Evolutionary conservation across 2,329 filamentous ascomycete genomes (phyloP).

Genomic region (Sporothrix brunneoviolacea): DNA sequence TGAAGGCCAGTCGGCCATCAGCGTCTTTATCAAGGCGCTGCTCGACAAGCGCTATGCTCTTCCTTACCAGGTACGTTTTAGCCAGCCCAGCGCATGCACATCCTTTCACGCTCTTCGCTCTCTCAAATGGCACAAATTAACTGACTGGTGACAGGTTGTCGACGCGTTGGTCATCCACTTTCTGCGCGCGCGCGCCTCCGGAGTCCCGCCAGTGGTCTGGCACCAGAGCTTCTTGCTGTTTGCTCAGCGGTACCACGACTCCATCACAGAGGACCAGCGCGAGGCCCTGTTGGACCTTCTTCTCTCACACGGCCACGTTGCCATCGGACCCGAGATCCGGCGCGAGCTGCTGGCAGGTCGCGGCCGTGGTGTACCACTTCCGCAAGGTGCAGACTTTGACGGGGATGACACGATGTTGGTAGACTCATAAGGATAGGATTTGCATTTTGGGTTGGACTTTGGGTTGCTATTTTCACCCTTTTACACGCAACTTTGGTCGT

Average conservation of each 20-base stretch:
- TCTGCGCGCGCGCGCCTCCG: conserved; percentile 33
- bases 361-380: conserved; percentile 68
- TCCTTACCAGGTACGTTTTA: conserved; percentile 72
- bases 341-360: conserved; percentile 82
- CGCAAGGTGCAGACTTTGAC: conserved; percentile 51
- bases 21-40: conserved; percentile 88
- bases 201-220: conserved; percentile 77
- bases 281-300: conserved; percentile 86
- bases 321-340: conserved; percentile 85
- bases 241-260: conserved; percentile 88
- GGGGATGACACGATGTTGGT: conserved; percentile 92
- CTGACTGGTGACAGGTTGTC: conserved; percentile 59
- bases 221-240: conserved; percentile 91
- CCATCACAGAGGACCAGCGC: conserved; percentile 84
- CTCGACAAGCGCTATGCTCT: conserved; percentile 96
- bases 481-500: too few relatives aligned
- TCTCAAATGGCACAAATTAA: too few relatives aligned
- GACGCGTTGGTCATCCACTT: conserved; percentile 97
- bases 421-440: conserved; percentile 32
- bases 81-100: too few relatives aligned
- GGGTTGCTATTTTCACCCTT: too few relatives aligned
- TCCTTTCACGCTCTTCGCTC: too few relatives aligned
- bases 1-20: conserved; percentile 85
- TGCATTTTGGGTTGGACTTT: too few relatives aligned
- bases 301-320: conserved; percentile 73